Evolutionary conservation across 2,329 filamentous ascomycete genomes (phyloP), one percentile per base, ranked within the genome.

Genomic region (Aphanocladium album): DNA sequence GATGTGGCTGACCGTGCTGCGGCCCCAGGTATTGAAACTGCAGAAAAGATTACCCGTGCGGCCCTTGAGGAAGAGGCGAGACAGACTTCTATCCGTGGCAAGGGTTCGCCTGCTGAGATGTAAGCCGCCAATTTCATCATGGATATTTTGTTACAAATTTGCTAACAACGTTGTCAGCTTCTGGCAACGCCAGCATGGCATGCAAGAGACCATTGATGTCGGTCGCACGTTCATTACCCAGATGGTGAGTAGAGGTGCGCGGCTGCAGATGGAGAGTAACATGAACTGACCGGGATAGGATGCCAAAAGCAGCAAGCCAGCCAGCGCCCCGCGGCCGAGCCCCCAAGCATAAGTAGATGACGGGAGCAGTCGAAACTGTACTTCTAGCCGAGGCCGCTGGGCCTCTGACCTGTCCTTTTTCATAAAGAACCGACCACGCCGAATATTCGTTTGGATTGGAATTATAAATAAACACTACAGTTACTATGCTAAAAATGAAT

Each of bases 11-110:
- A 82, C 57, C 77, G 75, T 59, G 76, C 78, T 19, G 74, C 76
- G 7, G 75, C 73, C 17, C 80, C 78, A 5, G 80, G 77, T 4
- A 76, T 80, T 46, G 75, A 76, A 47, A 78, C 76, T 16, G 81
- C 79, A 12, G 85, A 87, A 66, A 84, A 84, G 69, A 89, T 91
- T 62, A 90, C 84, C 3, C 77, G 84, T 33, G 80, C 78, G 63
- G 81, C 78, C 6, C 76, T 92, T 1, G 89, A 92, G 70, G 89
- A 85, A 56, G 83, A 85, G 64, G 83, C 83, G 2, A 77, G 82
- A 25, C 71, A 75, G 59, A 71, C 78, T n/a, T 84, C 81, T 1
- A 73, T 78, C 11, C 72, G 70, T 11, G 80, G 81, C 2, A 77
- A 80, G 49, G 78, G 78, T 41, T 77, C 77, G 3, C 77, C 81